Percentiles rank a stretch among this genome's conserved stretches.
Conservation (phyloP, 2,329 filamentous ascomycete species). For the Mycocentrospora acerina region DNA sequence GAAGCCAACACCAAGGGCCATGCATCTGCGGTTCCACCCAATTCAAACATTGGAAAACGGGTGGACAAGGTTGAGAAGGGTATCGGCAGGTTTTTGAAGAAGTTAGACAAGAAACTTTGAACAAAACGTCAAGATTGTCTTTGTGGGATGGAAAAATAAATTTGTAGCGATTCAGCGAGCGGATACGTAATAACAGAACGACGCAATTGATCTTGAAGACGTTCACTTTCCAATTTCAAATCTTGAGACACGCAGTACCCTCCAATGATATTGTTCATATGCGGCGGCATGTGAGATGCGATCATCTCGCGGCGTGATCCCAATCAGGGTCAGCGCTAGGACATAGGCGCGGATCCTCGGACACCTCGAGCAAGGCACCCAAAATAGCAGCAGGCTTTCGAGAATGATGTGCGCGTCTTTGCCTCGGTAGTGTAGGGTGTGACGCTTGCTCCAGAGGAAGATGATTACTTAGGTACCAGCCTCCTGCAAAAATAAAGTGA, state of each 20-base stretch:
- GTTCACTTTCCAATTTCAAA: too few relatives aligned
- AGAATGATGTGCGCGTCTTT: constrained; percentile 13
- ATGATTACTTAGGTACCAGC: too few relatives aligned
- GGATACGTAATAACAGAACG: background rate
- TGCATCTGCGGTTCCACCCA: constrained; percentile 23
- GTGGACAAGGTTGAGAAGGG: constrained; percentile 69
- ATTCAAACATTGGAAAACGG: constrained; percentile 64
- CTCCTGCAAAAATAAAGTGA: background rate
- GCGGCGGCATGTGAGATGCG: constrained; percentile 6
- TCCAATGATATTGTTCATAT: too few relatives aligned
- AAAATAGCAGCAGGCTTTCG: constrained; percentile 29
- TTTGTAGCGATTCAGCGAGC: constrained; percentile 16
- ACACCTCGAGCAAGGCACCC: constrained; percentile 12
- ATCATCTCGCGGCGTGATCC: constrained; percentile 11
- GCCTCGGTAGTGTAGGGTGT: constrained; percentile 15
- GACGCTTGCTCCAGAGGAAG: background rate
- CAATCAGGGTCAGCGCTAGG: constrained; percentile 21
- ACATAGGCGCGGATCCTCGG: constrained; percentile 9
- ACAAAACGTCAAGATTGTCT: background rate
- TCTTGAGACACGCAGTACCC: too few relatives aligned
- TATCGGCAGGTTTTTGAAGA: constrained; percentile 71
- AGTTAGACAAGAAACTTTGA: constrained; percentile 72
- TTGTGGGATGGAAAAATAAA: background rate
- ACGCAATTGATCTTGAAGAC: too few relatives aligned
- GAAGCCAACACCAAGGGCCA: constrained; percentile 48